Percentiles rank a stretch among this genome's conserved stretches.
phyloP scores from a whole-genome alignment of 495 filamentous ascomycete genomes.

The Umbilicaria muhlenbergii region DNA sequence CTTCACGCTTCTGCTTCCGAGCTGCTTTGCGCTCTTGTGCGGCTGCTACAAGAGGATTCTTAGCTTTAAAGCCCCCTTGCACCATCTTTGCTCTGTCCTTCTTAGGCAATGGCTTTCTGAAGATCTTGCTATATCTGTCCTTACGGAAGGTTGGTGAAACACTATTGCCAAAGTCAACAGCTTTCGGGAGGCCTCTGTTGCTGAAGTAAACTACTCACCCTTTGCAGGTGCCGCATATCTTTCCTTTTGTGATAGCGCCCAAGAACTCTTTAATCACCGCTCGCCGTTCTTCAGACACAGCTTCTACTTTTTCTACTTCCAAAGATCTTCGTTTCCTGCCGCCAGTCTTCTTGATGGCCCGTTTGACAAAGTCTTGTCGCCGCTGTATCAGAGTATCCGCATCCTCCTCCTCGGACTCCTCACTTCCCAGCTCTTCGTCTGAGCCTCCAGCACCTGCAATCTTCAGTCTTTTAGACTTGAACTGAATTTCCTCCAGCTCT shows the following conservation, averaged over 20 bases:
- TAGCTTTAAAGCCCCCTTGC: constrained; percentile 47
- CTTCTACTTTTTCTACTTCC: constrained; percentile 59
- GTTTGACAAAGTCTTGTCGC: constrained; percentile 55
- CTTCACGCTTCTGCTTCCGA: constrained; percentile 10
- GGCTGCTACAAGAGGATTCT: constrained; percentile 40
- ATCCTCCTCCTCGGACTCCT: constrained; percentile 36
- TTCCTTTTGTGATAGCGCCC: constrained; percentile 42
- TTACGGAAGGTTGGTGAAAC: constrained; percentile 69
- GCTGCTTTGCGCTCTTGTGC: constrained; percentile 17
- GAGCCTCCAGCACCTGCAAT: constrained; percentile 19
- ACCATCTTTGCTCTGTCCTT: constrained; percentile 63
- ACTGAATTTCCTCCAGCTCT: constrained; percentile 43
- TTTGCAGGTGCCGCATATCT: constrained; percentile 59
- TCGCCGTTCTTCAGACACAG: constrained; percentile 59
- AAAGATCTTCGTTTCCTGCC: constrained; percentile 29
- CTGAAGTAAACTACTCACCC: constrained; percentile 27
- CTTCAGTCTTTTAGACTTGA: constrained; percentile 17
- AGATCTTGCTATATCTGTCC: constrained; percentile 82
- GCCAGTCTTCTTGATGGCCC: constrained; percentile 38
- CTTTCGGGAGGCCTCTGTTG: constrained; percentile 1
- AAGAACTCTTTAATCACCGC: constrained; percentile 67
- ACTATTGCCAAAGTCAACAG: constrained; percentile 23
- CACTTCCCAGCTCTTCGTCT: constrained; percentile 33
- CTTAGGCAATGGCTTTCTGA: constrained; percentile 55
- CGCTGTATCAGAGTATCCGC: constrained; percentile 46